phyloP scores from a whole-genome alignment of 441 rosid genomes.

The Populus trichocarpa region DNA sequence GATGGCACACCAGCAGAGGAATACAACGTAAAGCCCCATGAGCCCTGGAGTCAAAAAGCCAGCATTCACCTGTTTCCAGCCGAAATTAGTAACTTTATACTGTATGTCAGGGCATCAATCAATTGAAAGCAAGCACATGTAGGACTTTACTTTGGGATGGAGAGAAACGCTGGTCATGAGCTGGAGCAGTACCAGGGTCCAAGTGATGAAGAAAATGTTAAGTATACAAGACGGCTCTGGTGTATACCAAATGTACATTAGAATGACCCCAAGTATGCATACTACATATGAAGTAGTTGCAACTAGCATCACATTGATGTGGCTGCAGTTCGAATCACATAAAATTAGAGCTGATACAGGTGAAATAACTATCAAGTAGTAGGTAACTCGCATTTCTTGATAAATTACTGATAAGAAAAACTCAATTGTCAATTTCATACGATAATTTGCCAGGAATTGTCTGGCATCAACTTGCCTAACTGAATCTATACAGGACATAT shows the following conservation, averaged over 20 bases:
- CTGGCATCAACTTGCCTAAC: not conserved
- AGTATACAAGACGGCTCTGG: conserved; percentile 85
- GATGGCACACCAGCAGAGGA: conserved; percentile 97
- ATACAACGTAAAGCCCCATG: conserved; percentile 93
- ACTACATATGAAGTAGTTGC: conserved; percentile 69
- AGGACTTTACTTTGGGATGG: conserved; percentile 65
- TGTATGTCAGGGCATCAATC: conserved; percentile 1
- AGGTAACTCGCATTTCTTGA: not conserved
- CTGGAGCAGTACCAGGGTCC: conserved; percentile 90
- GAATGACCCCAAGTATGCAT: conserved; percentile 71
- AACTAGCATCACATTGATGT: conserved; percentile 61
- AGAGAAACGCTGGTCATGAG: conserved; percentile 92
- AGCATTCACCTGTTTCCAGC: conserved; percentile 54
- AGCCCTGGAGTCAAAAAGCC: conserved; percentile 89
- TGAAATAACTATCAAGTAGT: not conserved
- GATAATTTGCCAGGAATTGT: not conserved
- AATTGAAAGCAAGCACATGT: not conserved
- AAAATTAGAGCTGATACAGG: not conserved
- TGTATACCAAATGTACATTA: conserved; percentile 96
- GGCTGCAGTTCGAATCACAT: conserved; percentile 46
- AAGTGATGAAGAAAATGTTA: conserved; percentile 89
- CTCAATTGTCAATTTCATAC: not conserved
- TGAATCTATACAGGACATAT: not conserved
- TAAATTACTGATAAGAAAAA: not conserved
- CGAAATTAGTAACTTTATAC: conserved; percentile 7